phyloP scores from a whole-genome alignment of 257 asterid genomes.

The Solanum clarkiae region DNA sequence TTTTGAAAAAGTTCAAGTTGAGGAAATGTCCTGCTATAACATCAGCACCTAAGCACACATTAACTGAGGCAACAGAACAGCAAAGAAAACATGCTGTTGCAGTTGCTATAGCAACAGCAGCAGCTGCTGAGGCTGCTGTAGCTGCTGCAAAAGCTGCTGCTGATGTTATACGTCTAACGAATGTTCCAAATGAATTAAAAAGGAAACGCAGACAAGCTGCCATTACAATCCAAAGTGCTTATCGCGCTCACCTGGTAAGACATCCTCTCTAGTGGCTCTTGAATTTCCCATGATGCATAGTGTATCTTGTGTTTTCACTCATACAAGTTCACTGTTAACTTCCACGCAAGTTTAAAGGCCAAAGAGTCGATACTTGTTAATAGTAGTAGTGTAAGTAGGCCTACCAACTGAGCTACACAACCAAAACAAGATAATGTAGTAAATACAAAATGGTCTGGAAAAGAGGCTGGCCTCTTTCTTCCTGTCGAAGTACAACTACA shows the following conservation, averaged over 20 bases:
- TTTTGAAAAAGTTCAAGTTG: constrained; percentile 28
- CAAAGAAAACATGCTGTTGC: constrained; percentile 63
- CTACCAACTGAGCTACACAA: not conserved
- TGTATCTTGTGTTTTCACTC: not conserved
- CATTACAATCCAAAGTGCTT: constrained; percentile 52
- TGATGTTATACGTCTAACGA: constrained; percentile 77
- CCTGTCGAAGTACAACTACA: not conserved
- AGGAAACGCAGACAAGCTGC: constrained; percentile 29
- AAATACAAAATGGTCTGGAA: not conserved
- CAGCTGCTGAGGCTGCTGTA: constrained; percentile 83
- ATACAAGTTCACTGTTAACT: not conserved
- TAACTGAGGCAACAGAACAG: constrained; percentile 48
- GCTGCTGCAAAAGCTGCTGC: constrained; percentile 94
- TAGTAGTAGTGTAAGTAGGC: no score
- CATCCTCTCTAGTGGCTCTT: not conserved
- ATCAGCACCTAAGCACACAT: constrained; percentile 28
- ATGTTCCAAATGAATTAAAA: constrained; percentile 16
- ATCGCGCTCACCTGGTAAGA: constrained; percentile 68
- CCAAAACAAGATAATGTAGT: not conserved
- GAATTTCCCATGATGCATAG: not conserved
- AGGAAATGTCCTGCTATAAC: constrained; percentile 36
- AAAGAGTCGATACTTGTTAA: no score
- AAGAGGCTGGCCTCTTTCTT: not conserved
- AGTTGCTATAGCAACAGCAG: constrained; percentile 73
- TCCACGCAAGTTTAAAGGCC: not conserved